Conservation (phyloP, 2,329 filamentous ascomycete species). For the Trichoderma simmonsii region DNA sequence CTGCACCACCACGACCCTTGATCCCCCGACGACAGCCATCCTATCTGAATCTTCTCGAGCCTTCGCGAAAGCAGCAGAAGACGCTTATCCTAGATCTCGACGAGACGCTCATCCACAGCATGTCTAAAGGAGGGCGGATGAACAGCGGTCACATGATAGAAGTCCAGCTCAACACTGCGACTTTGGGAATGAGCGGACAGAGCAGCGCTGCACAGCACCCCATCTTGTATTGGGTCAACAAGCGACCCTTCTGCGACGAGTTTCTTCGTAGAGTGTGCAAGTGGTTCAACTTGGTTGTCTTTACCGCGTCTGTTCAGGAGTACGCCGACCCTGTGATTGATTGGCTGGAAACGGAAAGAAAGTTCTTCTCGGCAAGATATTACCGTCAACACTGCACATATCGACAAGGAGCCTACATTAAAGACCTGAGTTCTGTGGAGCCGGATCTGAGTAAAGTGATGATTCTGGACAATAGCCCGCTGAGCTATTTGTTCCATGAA, state of each 20-base stretch:
- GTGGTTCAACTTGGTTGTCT: slow-evolving; percentile 97
- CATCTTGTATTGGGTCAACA: slow-evolving; percentile 98
- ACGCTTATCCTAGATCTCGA: slow-evolving; percentile 94
- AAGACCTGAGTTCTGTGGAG: slow-evolving; percentile 93
- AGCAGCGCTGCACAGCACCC: slow-evolving; percentile 77
- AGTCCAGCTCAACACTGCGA: slow-evolving; percentile 76
- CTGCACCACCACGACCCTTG: slow-evolving; percentile 82
- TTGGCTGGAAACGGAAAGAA: slow-evolving; percentile 94
- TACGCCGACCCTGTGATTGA: slow-evolving; percentile 99
- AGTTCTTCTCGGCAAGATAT: slow-evolving; percentile 90
- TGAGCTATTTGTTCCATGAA: slow-evolving; percentile 98
- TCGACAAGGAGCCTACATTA: slow-evolving; percentile 94
- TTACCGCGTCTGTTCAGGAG: slow-evolving; percentile 96
- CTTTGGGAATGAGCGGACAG: slow-evolving; percentile 64
- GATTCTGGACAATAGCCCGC: slow-evolving; percentile 96
- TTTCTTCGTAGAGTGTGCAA: slow-evolving; percentile 89
- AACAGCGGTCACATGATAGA: slow-evolving; percentile 98
- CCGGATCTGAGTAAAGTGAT: slow-evolving; percentile 96
- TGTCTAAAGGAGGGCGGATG: slow-evolving; percentile 94
- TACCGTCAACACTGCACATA: slow-evolving; percentile 98
- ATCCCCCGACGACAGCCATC: slow-evolving; percentile 88
- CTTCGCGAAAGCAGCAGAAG: slow-evolving; percentile 67
- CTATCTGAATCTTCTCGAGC: slow-evolving; percentile 62
- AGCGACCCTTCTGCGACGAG: slow-evolving; percentile 93
- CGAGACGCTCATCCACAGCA: slow-evolving; percentile 96